Evolutionary conservation across 2,329 filamentous ascomycete species (phyloP), one percentile per base, ranked within the genome.

Genomic region (Zymoseptoria passerinii): DNA sequence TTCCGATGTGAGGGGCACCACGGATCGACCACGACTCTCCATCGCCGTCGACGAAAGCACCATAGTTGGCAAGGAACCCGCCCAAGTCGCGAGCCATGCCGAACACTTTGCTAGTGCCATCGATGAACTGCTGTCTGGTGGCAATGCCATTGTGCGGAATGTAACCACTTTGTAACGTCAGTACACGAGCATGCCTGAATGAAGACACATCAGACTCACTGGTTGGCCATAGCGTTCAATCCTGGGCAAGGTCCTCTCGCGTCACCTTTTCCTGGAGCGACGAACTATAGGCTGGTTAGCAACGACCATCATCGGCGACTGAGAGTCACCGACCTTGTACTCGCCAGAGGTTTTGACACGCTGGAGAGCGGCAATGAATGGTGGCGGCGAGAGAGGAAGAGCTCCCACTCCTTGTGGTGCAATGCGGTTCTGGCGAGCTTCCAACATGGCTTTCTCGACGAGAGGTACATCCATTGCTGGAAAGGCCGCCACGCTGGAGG

Each of bases 101-200:
- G 55, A 69, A 71, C 8, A 68, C 69, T 3, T 60, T 54, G 8
- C 57, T 60, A 0, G 66, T 70, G 10, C 61, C 68, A 16, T 68
- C 62, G 53, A 71, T 62, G 61, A 73, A 71, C 50, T 74, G 67
- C 28, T 65, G 48, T 54, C 72, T 71, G 23, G 71, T 71, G n/a
- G 66, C 71, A 18, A 68, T 60, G 29, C 71, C 71, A 50, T 72
- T 69, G 56, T 67, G 68, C 3, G 71, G 70, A 1, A 72, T 60
- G 53, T 71, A 72, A 40, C 59, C 61, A 59, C 48, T 55, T 29
- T 23, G 28, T 27, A 50, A 48, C 28, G 53, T 56, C 2, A 20
- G 27, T 19, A 8, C 6, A 23, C 29, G n/a, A 27, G 27, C 9
- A 13, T 10, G 19, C 8, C 19, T 44, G 16, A 9, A 44, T 8